Percentiles rank a stretch among this genome's conserved stretches.
Conservation (phyloP, 768 basidiomycete species). For the Mycena rebaudengoi region DNA sequence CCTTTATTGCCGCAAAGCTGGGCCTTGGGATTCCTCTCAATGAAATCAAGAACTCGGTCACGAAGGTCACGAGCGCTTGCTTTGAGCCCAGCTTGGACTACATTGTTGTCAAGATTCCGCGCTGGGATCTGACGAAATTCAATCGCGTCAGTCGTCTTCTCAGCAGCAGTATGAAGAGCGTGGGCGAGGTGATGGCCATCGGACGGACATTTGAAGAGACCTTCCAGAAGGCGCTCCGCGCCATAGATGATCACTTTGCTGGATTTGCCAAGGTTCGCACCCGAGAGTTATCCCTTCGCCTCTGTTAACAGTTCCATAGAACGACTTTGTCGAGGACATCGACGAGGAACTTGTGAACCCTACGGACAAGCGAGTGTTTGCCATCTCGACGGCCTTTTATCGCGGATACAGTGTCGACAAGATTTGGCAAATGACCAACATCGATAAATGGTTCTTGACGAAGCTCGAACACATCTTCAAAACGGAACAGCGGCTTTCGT, state of each 20-base stretch:
- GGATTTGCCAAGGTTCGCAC: conserved; percentile 87
- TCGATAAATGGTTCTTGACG: conserved; percentile 98
- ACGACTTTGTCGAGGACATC: conserved; percentile 87
- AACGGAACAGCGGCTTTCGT: conserved; percentile 84
- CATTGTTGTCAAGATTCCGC: conserved; percentile 96
- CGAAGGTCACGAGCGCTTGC: conserved; percentile 95
- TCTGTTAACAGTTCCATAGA: conserved; percentile 53
- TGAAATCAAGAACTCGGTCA: conserved; percentile 97
- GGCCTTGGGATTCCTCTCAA: conserved; percentile 97
- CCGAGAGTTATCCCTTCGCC: background rate
- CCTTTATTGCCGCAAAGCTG: conserved; percentile 98
- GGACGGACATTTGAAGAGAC: conserved; percentile 99
- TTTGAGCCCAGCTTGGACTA: conserved; percentile 99
- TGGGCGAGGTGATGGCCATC: conserved; percentile 99
- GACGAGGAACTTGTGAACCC: conserved; percentile 94
- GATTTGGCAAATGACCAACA: conserved; percentile 97
- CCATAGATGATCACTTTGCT: conserved; percentile 94
- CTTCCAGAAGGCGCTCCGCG: conserved; percentile 96
- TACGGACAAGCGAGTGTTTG: conserved; percentile 97
- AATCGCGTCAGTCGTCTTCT: conserved; percentile 89
- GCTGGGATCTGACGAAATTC: conserved; percentile 99
- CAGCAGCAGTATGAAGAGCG: conserved; percentile 98
- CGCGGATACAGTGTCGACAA: conserved; percentile 94
- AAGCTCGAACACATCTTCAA: conserved; percentile 85
- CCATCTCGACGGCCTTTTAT: conserved; percentile 93